Percentiles rank a stretch among this genome's conserved stretches.
These are phyloP conservation scores for Eragrostis tef DNA, from an alignment of 202 grass and related monocot species.

Conservation along the genomic window DNA sequence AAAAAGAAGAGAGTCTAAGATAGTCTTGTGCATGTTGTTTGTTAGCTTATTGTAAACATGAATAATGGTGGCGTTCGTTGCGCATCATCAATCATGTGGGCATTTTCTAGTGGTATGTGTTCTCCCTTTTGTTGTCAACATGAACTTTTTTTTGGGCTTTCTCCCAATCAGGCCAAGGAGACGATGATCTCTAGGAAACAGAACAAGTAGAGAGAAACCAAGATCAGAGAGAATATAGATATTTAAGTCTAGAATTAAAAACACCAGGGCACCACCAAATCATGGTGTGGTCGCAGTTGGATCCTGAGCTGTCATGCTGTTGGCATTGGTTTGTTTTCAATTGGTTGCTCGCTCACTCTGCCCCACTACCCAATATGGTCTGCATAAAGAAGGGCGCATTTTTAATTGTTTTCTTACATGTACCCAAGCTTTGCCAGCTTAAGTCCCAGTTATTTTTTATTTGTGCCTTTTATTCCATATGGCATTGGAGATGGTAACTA, in stretches of 20 bases:
- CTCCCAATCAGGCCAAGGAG: constrained; percentile 32
- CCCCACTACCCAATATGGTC: constrained; percentile 50
- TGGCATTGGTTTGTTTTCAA: constrained; percentile 52
- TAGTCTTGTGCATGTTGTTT: too few relatives aligned
- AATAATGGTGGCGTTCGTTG: neutral
- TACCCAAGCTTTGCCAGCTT: constrained; percentile 19
- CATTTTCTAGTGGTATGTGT: neutral
- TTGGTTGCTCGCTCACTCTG: constrained; percentile 23
- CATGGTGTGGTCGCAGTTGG: constrained; percentile 55
- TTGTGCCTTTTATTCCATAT: neutral
- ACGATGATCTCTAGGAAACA: neutral
- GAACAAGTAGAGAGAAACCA: neutral
- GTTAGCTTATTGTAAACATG: neutral
- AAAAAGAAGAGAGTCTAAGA: too few relatives aligned
- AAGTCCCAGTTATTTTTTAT: neutral
- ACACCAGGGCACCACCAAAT: constrained; percentile 42
- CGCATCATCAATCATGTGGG: neutral
- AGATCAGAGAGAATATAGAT: constrained; percentile 7
- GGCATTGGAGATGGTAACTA: too few relatives aligned
- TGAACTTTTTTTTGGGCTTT: constrained; percentile 28
- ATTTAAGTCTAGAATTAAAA: constrained; percentile 27
- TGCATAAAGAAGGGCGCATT: constrained; percentile 37
- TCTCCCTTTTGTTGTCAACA: constrained; percentile 15
- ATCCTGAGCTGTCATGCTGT: constrained; percentile 53
- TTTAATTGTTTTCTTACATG: constrained; percentile 24